Conservation (phyloP, 2,329 filamentous ascomycete species). For the Fusarium sp. region DNA sequence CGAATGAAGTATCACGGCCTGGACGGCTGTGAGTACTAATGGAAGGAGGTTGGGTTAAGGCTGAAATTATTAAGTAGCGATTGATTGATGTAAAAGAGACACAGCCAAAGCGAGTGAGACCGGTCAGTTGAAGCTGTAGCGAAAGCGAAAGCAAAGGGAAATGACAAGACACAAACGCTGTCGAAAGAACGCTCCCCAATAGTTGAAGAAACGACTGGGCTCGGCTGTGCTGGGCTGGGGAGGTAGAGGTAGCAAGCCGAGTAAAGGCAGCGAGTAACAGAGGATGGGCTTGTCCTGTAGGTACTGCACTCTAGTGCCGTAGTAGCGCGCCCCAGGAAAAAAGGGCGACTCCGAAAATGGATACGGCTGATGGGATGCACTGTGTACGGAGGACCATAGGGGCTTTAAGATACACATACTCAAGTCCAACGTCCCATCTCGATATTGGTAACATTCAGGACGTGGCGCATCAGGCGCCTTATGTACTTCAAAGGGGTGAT, state of each 20-base stretch:
- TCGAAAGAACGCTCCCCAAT: slow-evolving; percentile 37
- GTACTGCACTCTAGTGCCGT: slow-evolving; percentile 11
- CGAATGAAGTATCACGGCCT: slow-evolving; percentile 34
- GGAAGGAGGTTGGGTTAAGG: slow-evolving; percentile 20
- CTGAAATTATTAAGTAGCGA: slow-evolving; percentile 47
- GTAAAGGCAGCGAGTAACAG: slow-evolving; percentile 8
- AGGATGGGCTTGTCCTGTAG: background rate
- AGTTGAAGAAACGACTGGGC: slow-evolving; percentile 42
- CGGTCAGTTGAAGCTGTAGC: slow-evolving; percentile 41
- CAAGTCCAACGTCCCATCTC: slow-evolving; percentile 40
- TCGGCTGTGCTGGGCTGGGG: slow-evolving; percentile 27
- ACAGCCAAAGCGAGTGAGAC: slow-evolving; percentile 70
- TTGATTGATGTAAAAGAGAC: slow-evolving; percentile 45
- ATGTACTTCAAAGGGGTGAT: slow-evolving; percentile 25
- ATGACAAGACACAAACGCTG: slow-evolving; percentile 31
- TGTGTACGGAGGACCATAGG: slow-evolving; percentile 28
- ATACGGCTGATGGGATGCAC: slow-evolving; percentile 28
- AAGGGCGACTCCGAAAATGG: slow-evolving; percentile 36
- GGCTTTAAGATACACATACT: slow-evolving; percentile 3
- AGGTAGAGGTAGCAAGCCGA: slow-evolving; percentile 32
- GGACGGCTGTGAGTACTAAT: slow-evolving; percentile 6
- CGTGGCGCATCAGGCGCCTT: slow-evolving; percentile 28
- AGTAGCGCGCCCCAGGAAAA: slow-evolving; percentile 34
- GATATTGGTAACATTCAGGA: slow-evolving; percentile 33
- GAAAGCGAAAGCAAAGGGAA: slow-evolving; percentile 27